Evolutionary conservation across 768 basidiomycete species (phyloP), one percentile per base, ranked within the genome.

Genomic region (Termitomyces sp.): DNA sequence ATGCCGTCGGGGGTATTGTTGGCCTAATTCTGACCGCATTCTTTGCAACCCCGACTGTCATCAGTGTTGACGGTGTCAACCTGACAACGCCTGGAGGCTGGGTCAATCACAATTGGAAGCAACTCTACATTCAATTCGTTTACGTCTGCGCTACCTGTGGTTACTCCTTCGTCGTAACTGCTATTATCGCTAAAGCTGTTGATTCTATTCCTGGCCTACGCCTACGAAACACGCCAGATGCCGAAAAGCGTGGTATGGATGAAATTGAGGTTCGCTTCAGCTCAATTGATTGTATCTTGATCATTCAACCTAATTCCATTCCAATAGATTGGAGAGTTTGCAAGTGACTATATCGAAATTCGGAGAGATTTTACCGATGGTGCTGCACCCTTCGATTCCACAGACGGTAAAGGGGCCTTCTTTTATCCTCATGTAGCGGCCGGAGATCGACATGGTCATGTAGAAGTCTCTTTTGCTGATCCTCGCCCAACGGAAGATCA

Each of bases 1-100:
- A 97, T 74, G 94, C 87, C 37, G 72, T 95, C 40, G 92, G 91
- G 7, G 90, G 92, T 24, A 81, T 90, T 40, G 70, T 90, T 50
- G 93, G 91, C 42, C 76, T 90, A 15, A 65, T 91, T 46, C 59
- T 78, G 60, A 93, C 88, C 54, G 91, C 72, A 15, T 77, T 94
- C 62, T 92, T 94, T 62, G 92, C 86, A 15, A 81, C 86, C 21
- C 70, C 71, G 5, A 71, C 72, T 7, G 75, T 93, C 48, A 84
- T 86, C 22, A 74, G 74, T 14, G 74, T 90, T 56, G 91, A 94
- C 63, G 88, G 82, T 22, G 76, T 87, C 42, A 87, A 75, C 66
- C 68, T 74, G 10, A 73, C 65, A 8, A 63, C 80, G 49, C 60
- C 66, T 2, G 87, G 85, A 15, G 88, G 88, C 15, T 93, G 85